Percentiles rank a stretch among this genome's conserved stretches.
These are phyloP conservation scores for Fusarium chaquense DNA, from an alignment of 2,329 filamentous ascomycete species.

Conservation along the genomic window DNA sequence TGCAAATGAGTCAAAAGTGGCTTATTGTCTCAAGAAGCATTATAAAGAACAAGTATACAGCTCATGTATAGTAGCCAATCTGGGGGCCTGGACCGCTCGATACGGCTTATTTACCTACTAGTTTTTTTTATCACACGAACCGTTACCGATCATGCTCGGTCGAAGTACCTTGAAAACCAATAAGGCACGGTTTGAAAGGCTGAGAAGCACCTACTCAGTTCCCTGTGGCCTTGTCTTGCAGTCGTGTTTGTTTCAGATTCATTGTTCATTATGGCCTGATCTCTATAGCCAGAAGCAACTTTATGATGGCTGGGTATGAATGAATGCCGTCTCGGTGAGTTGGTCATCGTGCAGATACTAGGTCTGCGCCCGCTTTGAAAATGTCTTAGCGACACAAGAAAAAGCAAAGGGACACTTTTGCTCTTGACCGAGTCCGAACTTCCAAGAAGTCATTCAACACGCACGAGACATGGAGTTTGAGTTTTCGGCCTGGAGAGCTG, in stretches of 20 bases:
- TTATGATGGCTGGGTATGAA: constrained; percentile 6
- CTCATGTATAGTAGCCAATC: constrained; percentile 1
- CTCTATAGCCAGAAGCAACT: constrained; percentile 26
- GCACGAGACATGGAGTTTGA: not conserved
- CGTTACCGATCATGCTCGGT: not conserved
- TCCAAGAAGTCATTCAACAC: not conserved
- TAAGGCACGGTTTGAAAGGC: not conserved
- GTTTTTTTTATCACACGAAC: not conserved
- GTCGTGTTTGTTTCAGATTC: constrained; percentile 8
- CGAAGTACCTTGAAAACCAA: not conserved
- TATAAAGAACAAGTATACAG: not conserved
- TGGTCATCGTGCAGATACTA: constrained; percentile 1
- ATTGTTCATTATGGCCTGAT: constrained; percentile 31
- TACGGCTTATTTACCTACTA: not conserved
- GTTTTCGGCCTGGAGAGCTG: not conserved
- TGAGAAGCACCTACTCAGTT: constrained; percentile 2
- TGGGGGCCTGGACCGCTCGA: not conserved
- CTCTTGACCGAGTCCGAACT: not conserved
- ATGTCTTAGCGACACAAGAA: constrained; percentile 12
- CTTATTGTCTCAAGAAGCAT: constrained; percentile 28
- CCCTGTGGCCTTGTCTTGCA: not conserved
- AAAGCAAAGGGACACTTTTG: constrained; percentile 22
- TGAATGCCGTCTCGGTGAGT: constrained; percentile 3
- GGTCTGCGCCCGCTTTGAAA: constrained; percentile 6
- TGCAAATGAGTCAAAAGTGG: constrained; percentile 20